Conservation (phyloP, 345 rosid species). For the Acer saccharum region DNA sequence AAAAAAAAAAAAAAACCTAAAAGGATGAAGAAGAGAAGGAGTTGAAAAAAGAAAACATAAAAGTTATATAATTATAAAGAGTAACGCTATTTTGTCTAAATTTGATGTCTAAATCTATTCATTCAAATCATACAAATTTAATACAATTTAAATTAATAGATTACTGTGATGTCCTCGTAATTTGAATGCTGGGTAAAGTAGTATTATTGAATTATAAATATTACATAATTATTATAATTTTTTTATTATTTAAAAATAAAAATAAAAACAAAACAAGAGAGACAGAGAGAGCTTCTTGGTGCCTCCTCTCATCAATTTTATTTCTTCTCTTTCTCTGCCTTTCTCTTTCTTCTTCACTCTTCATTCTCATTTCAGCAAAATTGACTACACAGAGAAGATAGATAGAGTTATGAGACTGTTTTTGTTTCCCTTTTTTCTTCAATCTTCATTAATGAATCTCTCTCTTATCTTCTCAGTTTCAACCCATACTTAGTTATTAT, state of each 20-base stretch:
- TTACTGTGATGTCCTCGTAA: too few relatives aligned
- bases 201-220: too few relatives aligned
- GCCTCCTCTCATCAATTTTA: not conserved
- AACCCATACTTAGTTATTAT: not conserved
- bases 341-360: not conserved
- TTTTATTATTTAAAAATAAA: too few relatives aligned
- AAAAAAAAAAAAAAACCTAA: not conserved
- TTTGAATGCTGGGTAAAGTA: too few relatives aligned
- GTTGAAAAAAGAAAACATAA: not conserved
- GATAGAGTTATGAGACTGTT: slow-evolving; percentile 5
- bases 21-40: not conserved
- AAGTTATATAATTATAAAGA: too few relatives aligned
- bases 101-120: too few relatives aligned
- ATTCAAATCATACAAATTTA: too few relatives aligned
- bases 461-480: not conserved
- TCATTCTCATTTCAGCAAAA: not conserved
- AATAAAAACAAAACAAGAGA: not conserved
- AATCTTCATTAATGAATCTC: too few relatives aligned
- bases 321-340: not conserved
- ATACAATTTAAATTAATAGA: too few relatives aligned
- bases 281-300: not conserved
- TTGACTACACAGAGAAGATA: not conserved
- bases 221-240: too few relatives aligned
- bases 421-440: not conserved
- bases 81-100: too few relatives aligned